Evolutionary conservation across 2,329 filamentous ascomycete genomes (phyloP), one percentile per base, ranked within the genome.

Genomic region (Fusarium lateritium): DNA sequence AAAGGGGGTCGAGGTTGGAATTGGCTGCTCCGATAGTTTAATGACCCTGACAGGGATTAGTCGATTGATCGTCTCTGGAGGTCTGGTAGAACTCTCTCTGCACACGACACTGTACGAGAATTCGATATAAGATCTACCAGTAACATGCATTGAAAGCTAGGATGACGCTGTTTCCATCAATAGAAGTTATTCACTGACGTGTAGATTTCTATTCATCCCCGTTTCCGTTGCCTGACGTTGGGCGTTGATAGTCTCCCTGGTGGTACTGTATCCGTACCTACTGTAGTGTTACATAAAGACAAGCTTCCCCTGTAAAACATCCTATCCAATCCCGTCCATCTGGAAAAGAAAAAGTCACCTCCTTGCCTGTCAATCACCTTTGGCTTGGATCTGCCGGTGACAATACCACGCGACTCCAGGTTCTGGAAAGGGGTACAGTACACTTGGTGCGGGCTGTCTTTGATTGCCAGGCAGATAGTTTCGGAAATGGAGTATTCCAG

Each of bases 1-100:
- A 73, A 76, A 76, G 65, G 65, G 71, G 75, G 66, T 67, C 68
- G 73, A 72, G 39, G 62, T 64, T 76, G 75, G 75, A 77, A 77
- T 76, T 77, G 75, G 70, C 65, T 75, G 70, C 66, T 74, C 68
- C 75, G 72, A 74, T 76, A 78, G 76, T 78, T 78, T 78, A 78
- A 78, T 78, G 76, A 78, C 74, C 55, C 53, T 40, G 66, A 67
- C 73, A 75, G 71, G 65, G 65, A 57, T 69, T 21, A 42, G 34
- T 17, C 50, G 38, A 63, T 68, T 69, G 56, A 51, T 54, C 61
- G 47, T 51, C 52, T 42, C 45, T 42, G 33, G 34, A 47, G 43
- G 47, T 56, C 51, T 56, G 52, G 51, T 33, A 51, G 33, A 49
- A 24, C 43, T 45, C 52, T 45, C 52, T 34, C 22, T 28, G 47